Evolutionary conservation across 257 asterid genomes (phyloP).

Genomic region (Gentiana dahurica): DNA sequence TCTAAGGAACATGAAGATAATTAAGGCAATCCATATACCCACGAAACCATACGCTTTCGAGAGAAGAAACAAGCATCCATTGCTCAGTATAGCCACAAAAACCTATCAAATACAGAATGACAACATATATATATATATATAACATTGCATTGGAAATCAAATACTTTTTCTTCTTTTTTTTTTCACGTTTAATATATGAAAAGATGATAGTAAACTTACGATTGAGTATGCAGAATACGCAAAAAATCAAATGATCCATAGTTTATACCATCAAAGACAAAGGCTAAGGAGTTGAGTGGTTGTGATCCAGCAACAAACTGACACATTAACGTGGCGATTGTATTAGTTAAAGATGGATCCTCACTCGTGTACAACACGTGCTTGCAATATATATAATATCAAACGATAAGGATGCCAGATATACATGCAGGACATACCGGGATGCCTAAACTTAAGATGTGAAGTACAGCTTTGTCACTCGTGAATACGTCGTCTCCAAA

Average conservation of each 20-base stretch:
- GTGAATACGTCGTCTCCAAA: conserved; percentile 83
- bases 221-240: conserved; percentile 34
- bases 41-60: too few relatives aligned
- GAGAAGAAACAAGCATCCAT: too few relatives aligned
- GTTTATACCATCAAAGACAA: conserved; percentile 57
- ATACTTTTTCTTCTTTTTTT: too few relatives aligned
- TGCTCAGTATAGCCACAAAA: too few relatives aligned
- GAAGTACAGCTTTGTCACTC: conserved; percentile 51
- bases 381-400: too few relatives aligned
- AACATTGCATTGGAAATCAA: too few relatives aligned
- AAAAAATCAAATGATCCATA: too few relatives aligned
- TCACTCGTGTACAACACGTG: neutral
- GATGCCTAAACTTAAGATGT: conserved; percentile 49
- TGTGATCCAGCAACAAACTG: conserved; percentile 76
- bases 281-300: conserved; percentile 60
- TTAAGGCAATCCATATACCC: too few relatives aligned
- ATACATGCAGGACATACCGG: conserved; percentile 38
- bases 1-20: too few relatives aligned
- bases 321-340: neutral
- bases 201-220: conserved; percentile 17
- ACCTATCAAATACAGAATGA: too few relatives aligned
- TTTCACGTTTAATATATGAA: neutral
- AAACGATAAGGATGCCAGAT: neutral
- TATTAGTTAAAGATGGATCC: neutral
- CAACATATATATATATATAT: neutral